These are phyloP conservation scores for Microglena sp. DNA, from an alignment of 139 green algal genomes.

Conservation along the genomic window DNA sequence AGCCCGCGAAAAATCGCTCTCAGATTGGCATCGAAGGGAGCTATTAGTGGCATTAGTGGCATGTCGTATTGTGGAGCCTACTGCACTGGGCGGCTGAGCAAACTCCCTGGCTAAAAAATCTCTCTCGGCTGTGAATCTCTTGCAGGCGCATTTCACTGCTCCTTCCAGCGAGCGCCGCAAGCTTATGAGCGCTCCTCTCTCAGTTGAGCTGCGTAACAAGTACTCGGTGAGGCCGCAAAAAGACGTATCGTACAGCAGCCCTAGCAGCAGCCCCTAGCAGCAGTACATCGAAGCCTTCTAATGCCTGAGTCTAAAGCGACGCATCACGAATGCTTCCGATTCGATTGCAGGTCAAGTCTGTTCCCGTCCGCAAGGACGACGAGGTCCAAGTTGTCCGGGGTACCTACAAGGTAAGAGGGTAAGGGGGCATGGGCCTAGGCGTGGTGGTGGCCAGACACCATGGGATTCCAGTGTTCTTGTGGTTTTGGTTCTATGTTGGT, in stretches of 20 bases:
- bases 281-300: no score
- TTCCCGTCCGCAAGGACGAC: constrained; percentile 98
- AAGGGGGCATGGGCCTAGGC: no score
- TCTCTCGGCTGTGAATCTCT: not conserved
- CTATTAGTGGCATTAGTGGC: no score
- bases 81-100: no score
- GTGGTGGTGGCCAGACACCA: no score
- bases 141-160: constrained; percentile 93
- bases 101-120: not conserved
- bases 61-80: no score
- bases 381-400: constrained; percentile 94
- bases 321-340: not conserved
- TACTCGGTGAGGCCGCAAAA: constrained; percentile 66
- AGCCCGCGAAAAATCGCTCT: no score
- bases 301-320: no score
- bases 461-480: not conserved
- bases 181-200: constrained; percentile 92
- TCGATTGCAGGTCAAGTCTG: constrained; percentile 64
- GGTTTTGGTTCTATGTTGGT: not conserved
- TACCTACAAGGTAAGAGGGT: constrained; percentile 78
- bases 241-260: not conserved
- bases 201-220: constrained; percentile 84
- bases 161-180: constrained; percentile 79
- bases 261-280: not conserved
- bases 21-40: no score